Conservation (phyloP, 345 rosid genomes). For the Mercurialis annua region DNA sequence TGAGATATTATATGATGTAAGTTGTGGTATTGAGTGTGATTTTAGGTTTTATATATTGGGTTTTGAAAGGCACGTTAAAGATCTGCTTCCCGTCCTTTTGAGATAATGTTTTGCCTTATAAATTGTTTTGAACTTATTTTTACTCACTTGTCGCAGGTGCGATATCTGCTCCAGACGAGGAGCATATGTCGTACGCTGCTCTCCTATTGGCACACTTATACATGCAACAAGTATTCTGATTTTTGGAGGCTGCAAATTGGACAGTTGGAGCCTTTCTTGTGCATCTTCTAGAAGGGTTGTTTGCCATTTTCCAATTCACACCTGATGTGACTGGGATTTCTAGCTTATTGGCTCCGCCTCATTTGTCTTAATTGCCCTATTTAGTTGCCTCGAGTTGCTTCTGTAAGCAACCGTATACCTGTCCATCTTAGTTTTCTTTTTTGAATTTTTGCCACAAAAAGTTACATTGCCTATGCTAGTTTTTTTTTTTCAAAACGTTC, state of each 20-base stretch:
- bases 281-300: constrained; percentile 70
- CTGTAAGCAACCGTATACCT: constrained; percentile 68
- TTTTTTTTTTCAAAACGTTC: too few species aligned
- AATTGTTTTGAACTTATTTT: constrained; percentile 46
- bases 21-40: constrained; percentile 26
- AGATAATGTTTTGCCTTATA: constrained; percentile 19
- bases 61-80: constrained; percentile 22
- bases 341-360: constrained; percentile 65
- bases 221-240: constrained; percentile 58
- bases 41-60: constrained; percentile 21
- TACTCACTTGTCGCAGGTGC: constrained; percentile 91
- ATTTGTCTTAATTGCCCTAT: constrained; percentile 67
- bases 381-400: constrained; percentile 80
- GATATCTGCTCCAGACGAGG: constrained; percentile 94
- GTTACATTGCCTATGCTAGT: constrained; percentile 13
- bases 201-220: constrained; percentile 66
- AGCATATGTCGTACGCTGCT: constrained; percentile 97
- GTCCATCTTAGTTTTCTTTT: constrained; percentile 30
- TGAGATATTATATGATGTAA: constrained; percentile 87
- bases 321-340: constrained; percentile 69
- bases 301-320: constrained; percentile 75
- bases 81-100: constrained; percentile 26
- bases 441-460: constrained; percentile 13
- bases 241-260: constrained; percentile 90
- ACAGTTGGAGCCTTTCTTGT: constrained; percentile 71